phyloP scores from a whole-genome alignment of 768 basidiomycete species.

The Leccinum barrowsii region DNA sequence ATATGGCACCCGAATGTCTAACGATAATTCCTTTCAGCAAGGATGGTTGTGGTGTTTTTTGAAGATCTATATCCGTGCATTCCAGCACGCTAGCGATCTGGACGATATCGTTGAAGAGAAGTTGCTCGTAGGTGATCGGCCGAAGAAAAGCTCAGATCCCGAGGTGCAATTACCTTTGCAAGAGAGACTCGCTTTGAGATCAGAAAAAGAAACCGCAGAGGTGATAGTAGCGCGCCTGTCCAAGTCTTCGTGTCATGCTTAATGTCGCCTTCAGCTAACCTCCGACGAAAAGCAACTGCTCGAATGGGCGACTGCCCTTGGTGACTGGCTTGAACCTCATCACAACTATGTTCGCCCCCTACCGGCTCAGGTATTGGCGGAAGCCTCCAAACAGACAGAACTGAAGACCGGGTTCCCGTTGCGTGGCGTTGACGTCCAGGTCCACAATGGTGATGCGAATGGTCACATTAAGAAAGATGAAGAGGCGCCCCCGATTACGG shows the following conservation, averaged over 20 bases:
- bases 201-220: conserved; percentile 53
- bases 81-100: conserved; percentile 76
- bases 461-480: conserved; percentile 65
- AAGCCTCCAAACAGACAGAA: conserved; percentile 69
- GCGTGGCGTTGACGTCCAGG: conserved; percentile 53
- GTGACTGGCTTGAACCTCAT: conserved; percentile 75
- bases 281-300: conserved; percentile 55
- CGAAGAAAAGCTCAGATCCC: conserved; percentile 55
- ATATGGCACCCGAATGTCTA: neutral
- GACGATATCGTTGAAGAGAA: conserved; percentile 82
- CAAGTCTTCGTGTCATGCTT: neutral
- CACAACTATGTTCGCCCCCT: conserved; percentile 73
- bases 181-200: conserved; percentile 53
- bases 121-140: conserved; percentile 74
- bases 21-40: conserved; percentile 38
- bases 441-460: conserved; percentile 30
- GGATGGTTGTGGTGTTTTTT: conserved; percentile 73
- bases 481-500: conserved; percentile 61
- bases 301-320: conserved; percentile 57
- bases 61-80: conserved; percentile 71
- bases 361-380: conserved; percentile 65
- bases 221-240: conserved; percentile 30
- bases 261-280: conserved; percentile 50
- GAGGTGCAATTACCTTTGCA: conserved; percentile 49
- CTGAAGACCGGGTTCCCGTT: conserved; percentile 66